phyloP scores from a whole-genome alignment of 306 rosid species.

The Begonia loranthoides region DNA sequence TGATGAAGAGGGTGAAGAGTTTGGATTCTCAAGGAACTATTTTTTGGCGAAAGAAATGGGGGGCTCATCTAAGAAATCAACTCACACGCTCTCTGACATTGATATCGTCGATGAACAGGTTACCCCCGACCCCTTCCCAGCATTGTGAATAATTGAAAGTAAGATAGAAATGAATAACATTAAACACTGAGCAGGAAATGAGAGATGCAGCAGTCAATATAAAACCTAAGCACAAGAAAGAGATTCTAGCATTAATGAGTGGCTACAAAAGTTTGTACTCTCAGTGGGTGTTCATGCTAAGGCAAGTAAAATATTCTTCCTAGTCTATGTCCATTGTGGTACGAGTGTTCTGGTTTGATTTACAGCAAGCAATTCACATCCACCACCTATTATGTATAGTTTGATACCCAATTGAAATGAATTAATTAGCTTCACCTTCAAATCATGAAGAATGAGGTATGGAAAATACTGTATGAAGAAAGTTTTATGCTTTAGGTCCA shows the following conservation, averaged over 20 bases:
- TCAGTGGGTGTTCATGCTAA: constrained; percentile 54
- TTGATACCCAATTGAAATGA: no score
- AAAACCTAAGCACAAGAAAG: constrained; percentile 67
- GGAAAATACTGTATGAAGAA: no score
- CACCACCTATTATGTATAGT: no score
- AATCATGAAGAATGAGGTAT: no score
- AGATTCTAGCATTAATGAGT: constrained; percentile 28
- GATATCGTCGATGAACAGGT: constrained; percentile 74
- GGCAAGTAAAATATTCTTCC: constrained; percentile 18
- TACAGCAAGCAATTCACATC: no score
- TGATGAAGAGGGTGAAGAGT: constrained; percentile 44
- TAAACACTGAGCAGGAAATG: constrained; percentile 36
- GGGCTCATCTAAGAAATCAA: constrained; percentile 56
- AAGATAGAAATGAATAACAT: neutral
- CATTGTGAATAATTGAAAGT: no score
- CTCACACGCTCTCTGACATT: constrained; percentile 53
- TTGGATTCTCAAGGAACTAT: constrained; percentile 71
- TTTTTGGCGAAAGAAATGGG: constrained; percentile 71
- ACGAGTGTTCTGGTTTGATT: no score
- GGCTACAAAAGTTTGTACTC: constrained; percentile 41
- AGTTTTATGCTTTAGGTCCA: no score
- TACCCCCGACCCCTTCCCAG: neutral
- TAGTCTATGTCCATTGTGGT: no score
- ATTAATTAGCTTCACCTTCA: no score
- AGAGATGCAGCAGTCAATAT: constrained; percentile 42